phyloP scores from a whole-genome alignment of 2,329 filamentous ascomycete genomes.

The Venturia nashicola region DNA sequence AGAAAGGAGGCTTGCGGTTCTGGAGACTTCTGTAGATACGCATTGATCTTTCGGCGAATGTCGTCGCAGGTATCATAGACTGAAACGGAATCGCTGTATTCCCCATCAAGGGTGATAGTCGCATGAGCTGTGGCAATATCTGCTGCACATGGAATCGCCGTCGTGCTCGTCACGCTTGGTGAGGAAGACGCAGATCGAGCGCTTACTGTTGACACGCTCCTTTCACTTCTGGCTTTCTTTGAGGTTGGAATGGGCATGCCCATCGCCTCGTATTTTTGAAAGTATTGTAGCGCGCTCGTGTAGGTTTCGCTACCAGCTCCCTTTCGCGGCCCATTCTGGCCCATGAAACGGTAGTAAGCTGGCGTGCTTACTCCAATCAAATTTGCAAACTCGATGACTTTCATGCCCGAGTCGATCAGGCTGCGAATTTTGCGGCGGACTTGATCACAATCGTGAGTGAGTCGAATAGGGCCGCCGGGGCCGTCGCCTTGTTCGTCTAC shows the following conservation, averaged over 20 bases:
- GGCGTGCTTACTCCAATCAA: constrained; percentile 20
- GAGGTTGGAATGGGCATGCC: background rate
- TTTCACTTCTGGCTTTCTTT: background rate
- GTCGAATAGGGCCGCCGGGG: background rate
- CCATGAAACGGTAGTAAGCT: constrained; percentile 34
- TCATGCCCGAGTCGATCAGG: constrained; percentile 33
- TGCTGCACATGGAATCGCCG: background rate
- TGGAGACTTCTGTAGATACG: constrained; percentile 33
- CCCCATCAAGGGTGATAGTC: constrained; percentile 28
- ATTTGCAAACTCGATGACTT: constrained; percentile 30
- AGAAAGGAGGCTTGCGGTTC: constrained; percentile 42
- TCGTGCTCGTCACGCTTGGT: background rate
- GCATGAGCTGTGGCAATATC: background rate
- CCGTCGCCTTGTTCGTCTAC: background rate
- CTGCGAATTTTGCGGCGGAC: constrained; percentile 29
- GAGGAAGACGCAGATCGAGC: background rate
- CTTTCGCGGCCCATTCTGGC: constrained; percentile 29
- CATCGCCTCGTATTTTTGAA: constrained; percentile 36
- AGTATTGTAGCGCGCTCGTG: constrained; percentile 24
- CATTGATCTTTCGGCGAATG: constrained; percentile 38
- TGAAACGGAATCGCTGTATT: constrained; percentile 28
- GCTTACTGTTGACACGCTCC: background rate
- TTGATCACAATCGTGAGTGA: constrained; percentile 5
- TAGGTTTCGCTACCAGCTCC: constrained; percentile 21
- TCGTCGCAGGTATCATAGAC: constrained; percentile 41